Evolutionary conservation across 176 grass and related monocot species (phyloP).

Genomic region (Bolboschoenus planiculmis): DNA sequence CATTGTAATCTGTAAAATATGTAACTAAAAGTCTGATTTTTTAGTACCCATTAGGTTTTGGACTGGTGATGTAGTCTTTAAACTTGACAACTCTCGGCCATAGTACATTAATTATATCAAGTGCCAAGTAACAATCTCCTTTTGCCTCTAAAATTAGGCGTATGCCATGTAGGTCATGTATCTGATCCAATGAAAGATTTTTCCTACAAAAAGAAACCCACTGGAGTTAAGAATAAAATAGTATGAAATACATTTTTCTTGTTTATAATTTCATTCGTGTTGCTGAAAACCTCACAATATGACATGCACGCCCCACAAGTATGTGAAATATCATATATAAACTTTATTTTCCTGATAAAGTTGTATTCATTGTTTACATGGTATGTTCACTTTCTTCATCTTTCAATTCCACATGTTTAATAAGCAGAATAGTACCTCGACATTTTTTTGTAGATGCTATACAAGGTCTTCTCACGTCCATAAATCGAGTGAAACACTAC

Average conservation of each 20-base stretch:
- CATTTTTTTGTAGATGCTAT: conserved; percentile 88
- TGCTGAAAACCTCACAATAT: conserved; percentile 1
- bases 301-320: not conserved
- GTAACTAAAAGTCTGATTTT: not conserved
- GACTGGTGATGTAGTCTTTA: conserved; percentile 71
- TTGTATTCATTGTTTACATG: not conserved
- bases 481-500: conserved; percentile 50
- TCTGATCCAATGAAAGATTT: conserved; percentile 62
- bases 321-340: not conserved
- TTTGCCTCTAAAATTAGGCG: conserved; percentile 60
- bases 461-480: conserved; percentile 73
- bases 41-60: conserved; percentile 69
- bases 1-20: not conserved
- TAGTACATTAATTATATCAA: conserved; percentile 60
- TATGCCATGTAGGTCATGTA: conserved; percentile 80
- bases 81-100: conserved; percentile 68
- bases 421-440: conserved; percentile 34
- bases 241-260: not conserved
- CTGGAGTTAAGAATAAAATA: not conserved
- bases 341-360: not conserved
- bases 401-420: not conserved
- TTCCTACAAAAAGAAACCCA: conserved; percentile 40
- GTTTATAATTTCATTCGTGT: conserved; percentile 17
- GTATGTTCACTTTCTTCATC: not conserved
- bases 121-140: conserved; percentile 52